These are phyloP conservation scores for Ajuga chamaepitys DNA, from an alignment of 257 asterid genomes.

Conservation along the genomic window DNA sequence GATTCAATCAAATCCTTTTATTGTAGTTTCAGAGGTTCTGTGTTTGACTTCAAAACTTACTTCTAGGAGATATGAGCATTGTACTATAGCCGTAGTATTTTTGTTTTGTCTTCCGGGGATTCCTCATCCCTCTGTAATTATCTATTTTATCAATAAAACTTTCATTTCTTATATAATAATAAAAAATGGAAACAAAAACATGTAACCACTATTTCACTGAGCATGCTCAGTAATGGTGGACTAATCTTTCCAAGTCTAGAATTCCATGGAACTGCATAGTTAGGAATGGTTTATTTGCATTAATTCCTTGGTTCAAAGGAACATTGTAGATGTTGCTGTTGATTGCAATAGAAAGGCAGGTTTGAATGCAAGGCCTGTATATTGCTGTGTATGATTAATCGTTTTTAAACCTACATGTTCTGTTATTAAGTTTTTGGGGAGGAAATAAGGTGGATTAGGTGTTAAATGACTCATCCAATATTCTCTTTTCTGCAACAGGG, in stretches of 20 bases:
- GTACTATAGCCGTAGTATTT: too few relatives aligned
- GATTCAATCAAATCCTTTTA: not conserved
- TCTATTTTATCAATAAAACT: too few relatives aligned
- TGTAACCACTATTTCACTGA: not conserved
- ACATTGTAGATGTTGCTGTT: not conserved
- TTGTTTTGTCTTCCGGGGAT: too few relatives aligned
- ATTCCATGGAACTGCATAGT: not conserved
- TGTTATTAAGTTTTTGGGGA: not conserved
- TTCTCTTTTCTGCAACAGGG: not conserved
- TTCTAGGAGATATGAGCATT: too few relatives aligned
- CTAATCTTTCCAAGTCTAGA: not conserved
- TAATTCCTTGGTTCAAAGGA: not conserved
- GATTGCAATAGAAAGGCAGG: not conserved
- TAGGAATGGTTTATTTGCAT: not conserved
- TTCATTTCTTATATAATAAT: too few relatives aligned
- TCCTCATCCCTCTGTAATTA: too few relatives aligned
- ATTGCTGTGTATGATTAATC: not conserved
- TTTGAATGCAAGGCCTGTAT: not conserved
- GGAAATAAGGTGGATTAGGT: not conserved
- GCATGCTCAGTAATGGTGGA: not conserved
- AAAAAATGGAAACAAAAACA: too few relatives aligned
- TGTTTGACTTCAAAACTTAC: not conserved
- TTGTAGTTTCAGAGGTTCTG: not conserved
- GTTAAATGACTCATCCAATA: not conserved
- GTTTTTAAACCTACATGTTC: constrained; percentile 4